Conservation (phyloP, 2,329 filamentous ascomycete genomes). For the Colletotrichum incanum region DNA sequence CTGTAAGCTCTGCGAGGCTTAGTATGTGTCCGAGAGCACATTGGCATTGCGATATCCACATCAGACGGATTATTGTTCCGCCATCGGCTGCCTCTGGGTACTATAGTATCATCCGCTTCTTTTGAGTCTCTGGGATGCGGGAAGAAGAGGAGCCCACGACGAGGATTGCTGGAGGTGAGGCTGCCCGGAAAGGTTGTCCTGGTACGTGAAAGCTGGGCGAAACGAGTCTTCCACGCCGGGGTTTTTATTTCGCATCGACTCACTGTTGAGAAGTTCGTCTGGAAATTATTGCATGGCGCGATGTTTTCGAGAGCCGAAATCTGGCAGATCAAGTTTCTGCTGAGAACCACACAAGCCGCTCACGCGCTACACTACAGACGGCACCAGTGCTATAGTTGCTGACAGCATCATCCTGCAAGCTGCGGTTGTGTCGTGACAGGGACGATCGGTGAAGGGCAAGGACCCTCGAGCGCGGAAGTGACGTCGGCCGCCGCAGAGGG, state of each 20-base stretch:
- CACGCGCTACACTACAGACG: slow-evolving; percentile 4
- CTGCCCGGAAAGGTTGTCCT: slow-evolving; percentile 11
- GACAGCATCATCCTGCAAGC: slow-evolving; percentile 29
- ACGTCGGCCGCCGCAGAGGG: slow-evolving; percentile 31
- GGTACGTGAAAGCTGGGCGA: slow-evolving; percentile 4
- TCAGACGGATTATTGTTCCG: neutral
- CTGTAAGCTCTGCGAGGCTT: neutral
- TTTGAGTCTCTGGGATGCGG: slow-evolving; percentile 13
- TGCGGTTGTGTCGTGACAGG: neutral
- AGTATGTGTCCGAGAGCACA: neutral
- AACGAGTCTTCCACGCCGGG: neutral
- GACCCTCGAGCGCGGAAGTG: slow-evolving; percentile 27
- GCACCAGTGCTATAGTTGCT: neutral
- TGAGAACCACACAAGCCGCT: neutral
- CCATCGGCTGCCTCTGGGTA: neutral
- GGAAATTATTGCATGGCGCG: slow-evolving; percentile 26
- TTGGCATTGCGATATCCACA: neutral
- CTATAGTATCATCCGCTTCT: neutral
- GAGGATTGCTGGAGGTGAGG: neutral
- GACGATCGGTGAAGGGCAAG: slow-evolving; percentile 14
- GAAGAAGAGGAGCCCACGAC: slow-evolving; percentile 24
- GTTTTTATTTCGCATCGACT: slow-evolving; percentile 6
- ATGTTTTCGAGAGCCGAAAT: neutral
- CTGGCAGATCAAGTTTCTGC: neutral
- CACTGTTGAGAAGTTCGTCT: slow-evolving; percentile 27